Evolutionary conservation across 192 early-diverging fungal genomes (phyloP).

Genomic region (Podila minutissima): DNA sequence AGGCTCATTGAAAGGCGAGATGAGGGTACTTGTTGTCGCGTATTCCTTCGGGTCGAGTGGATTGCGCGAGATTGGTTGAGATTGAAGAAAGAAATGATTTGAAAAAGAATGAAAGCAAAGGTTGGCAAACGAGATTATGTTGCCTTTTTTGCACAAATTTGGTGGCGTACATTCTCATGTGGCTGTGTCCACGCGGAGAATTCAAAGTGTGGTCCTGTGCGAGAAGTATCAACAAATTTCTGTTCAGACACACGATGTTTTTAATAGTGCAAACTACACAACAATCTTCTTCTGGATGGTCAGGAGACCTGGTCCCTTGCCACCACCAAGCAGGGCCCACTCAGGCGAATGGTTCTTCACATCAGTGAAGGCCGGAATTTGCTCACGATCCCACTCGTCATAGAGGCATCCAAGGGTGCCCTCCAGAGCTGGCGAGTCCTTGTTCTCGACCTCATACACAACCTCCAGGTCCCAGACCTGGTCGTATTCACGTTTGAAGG

Average conservation of each 20-base stretch:
- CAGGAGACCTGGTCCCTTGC: slow-evolving; percentile 41
- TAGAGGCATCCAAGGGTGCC: slow-evolving; percentile 55
- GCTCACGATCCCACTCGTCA: slow-evolving; percentile 60
- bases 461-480: slow-evolving; percentile 23
- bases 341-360: slow-evolving; percentile 49
- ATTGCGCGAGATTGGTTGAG: too few species aligned
- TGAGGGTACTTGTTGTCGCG: too few species aligned
- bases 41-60: too few species aligned
- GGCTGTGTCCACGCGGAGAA: too few species aligned
- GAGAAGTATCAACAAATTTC: too few species aligned
- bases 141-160: too few species aligned
- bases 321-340: slow-evolving; percentile 47
- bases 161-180: too few species aligned
- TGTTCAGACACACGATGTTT: too few species aligned
- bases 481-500: slow-evolving; percentile 32
- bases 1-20: background rate
- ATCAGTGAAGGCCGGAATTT: slow-evolving; percentile 57
- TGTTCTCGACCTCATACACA: slow-evolving; percentile 21
- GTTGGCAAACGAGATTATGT: too few species aligned
- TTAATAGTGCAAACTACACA: slow-evolving; percentile 2
- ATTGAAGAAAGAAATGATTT: too few species aligned
- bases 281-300: slow-evolving; percentile 32
- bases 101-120: too few species aligned
- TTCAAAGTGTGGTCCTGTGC: too few species aligned
- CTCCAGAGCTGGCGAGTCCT: slow-evolving; percentile 26